Conservation (phyloP, 768 basidiomycete genomes). For the Saitozyma sp. region DNA sequence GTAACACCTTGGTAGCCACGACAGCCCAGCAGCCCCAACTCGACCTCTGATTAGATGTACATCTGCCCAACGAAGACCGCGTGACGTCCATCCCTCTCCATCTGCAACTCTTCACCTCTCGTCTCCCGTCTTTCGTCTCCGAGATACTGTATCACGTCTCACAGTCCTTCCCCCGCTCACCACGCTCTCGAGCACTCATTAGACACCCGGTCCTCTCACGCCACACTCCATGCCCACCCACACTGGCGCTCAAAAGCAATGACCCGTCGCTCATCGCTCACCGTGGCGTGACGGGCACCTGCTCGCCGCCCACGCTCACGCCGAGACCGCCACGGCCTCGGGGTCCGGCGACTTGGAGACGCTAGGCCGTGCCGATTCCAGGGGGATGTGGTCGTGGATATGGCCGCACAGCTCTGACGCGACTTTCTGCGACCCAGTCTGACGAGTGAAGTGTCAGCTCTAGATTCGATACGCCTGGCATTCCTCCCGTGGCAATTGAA, state of each 20-base stretch:
- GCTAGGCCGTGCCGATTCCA: conserved; percentile 9
- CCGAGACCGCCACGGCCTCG: conserved; percentile 3
- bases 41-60: too few species aligned
- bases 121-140: too few species aligned
- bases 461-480: not conserved
- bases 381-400: conserved; percentile 36
- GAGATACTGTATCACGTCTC: too few species aligned
- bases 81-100: too few species aligned
- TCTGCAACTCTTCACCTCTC: too few species aligned
- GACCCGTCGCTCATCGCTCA: not conserved
- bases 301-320: conserved; percentile 6
- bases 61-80: too few species aligned
- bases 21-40: too few species aligned
- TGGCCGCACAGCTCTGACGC: conserved; percentile 29
- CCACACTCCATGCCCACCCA: not conserved
- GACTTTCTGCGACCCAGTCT: conserved; percentile 36
- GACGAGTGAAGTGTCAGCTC: too few species aligned
- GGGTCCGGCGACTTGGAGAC: conserved; percentile 11
- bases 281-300: not conserved
- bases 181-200: not conserved
- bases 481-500: too few species aligned
- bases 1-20: too few species aligned
- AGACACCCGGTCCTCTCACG: not conserved
- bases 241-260: not conserved
- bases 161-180: too few species aligned